Percentiles rank a stretch among this genome's conserved stretches.
phyloP scores from a whole-genome alignment of 345 rosid species.

The Eucalyptus erythrocorys region DNA sequence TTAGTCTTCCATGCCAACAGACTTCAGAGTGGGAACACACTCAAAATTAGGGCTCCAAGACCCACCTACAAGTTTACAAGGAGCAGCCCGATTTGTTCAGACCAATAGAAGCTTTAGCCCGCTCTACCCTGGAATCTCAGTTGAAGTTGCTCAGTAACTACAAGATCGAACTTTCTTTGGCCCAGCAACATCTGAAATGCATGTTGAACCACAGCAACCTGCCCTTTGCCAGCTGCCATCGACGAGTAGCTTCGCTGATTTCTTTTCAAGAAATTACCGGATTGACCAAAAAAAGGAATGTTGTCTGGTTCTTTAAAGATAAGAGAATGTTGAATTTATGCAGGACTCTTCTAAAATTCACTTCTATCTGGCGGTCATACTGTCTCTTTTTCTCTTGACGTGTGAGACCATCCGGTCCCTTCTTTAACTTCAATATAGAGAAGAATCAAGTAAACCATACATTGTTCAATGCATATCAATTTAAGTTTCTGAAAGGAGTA shows the following conservation, averaged over 20 bases:
- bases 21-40: not conserved
- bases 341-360: not conserved
- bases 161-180: not conserved
- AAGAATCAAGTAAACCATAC: not conserved
- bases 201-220: not conserved
- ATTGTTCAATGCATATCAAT: not conserved
- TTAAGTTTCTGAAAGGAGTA: not conserved
- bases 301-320: not conserved
- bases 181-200: not conserved
- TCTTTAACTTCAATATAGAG: not conserved
- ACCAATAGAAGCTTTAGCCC: not conserved
- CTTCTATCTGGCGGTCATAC: not conserved
- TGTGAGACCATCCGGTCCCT: not conserved
- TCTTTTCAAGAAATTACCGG: not conserved
- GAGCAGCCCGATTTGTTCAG: not conserved
- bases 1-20: not conserved
- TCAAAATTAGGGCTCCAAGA: not conserved
- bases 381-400: not conserved
- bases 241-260: not conserved
- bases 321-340: not conserved
- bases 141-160: not conserved
- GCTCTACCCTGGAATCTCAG: not conserved
- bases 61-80: not conserved
- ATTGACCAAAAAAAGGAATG: not conserved
- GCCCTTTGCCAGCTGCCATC: not conserved